These are phyloP conservation scores for Bipolaris zeicola DNA, from an alignment of 2,329 filamentous ascomycete species.

Conservation along the genomic window DNA sequence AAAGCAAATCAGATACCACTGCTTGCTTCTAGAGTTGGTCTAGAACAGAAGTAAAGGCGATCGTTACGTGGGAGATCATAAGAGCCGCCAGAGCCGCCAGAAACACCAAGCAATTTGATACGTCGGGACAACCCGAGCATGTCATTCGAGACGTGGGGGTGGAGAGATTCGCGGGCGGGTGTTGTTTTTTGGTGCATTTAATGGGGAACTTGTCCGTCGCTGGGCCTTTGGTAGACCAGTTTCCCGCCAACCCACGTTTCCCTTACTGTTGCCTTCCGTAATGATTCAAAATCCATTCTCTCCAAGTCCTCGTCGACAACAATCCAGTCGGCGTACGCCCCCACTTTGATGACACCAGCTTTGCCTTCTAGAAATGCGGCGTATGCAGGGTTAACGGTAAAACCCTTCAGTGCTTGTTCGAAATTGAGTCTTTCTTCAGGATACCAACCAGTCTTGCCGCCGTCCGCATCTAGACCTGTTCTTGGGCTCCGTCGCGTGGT, in stretches of 20 bases:
- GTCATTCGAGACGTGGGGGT: slow-evolving; percentile 1
- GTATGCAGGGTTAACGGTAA: slow-evolving; percentile 64
- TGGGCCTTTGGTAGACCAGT: slow-evolving; percentile 42
- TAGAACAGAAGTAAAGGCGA: not conserved
- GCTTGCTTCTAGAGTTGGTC: not conserved
- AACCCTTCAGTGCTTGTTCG: slow-evolving; percentile 65
- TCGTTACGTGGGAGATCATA: not conserved
- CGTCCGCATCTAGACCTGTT: slow-evolving; percentile 50
- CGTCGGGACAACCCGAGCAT: not conserved
- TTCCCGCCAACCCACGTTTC: slow-evolving; percentile 72
- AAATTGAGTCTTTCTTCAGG: slow-evolving; percentile 63
- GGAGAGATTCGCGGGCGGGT: not conserved
- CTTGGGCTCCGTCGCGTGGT: slow-evolving; percentile 65
- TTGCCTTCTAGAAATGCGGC: slow-evolving; percentile 64
- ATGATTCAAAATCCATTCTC: slow-evolving; percentile 54
- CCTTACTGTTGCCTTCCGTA: slow-evolving; percentile 61
- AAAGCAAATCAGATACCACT: not conserved
- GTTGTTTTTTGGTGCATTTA: not conserved
- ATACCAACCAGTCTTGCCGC: slow-evolving; percentile 63
- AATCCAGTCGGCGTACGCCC: slow-evolving; percentile 71
- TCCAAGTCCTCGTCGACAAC: slow-evolving; percentile 67
- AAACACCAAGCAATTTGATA: not conserved
- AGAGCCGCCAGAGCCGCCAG: not conserved
- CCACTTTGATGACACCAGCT: slow-evolving; percentile 64
- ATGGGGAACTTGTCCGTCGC: slow-evolving; percentile 14